These are phyloP conservation scores for Trametes punicea DNA, from an alignment of 768 basidiomycete genomes.

Conservation along the genomic window DNA sequence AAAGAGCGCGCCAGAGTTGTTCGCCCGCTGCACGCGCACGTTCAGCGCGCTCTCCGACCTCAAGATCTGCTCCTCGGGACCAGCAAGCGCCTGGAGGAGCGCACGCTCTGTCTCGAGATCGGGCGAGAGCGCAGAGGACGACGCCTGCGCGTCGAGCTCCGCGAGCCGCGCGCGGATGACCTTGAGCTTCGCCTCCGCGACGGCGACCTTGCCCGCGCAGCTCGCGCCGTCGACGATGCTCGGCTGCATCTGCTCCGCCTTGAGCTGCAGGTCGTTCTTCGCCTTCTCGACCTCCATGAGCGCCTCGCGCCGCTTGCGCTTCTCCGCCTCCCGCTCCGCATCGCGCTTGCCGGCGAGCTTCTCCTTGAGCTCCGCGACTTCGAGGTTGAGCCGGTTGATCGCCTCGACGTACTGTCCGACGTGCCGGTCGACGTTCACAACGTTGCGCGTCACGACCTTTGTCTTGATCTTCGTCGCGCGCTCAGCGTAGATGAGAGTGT, in stretches of 20 bases:
- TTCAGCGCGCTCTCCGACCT: conserved; percentile 57
- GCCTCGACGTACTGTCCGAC: conserved; percentile 95
- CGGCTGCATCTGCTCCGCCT: conserved; percentile 66
- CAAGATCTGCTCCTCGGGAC: conserved; percentile 66
- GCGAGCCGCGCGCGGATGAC: conserved; percentile 60
- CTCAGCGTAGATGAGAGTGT: conserved; percentile 96
- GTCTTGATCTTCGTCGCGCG: conserved; percentile 98
- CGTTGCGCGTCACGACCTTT: conserved; percentile 92
- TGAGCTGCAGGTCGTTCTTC: conserved; percentile 66
- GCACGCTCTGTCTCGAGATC: conserved; percentile 73
- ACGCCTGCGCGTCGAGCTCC: conserved; percentile 46
- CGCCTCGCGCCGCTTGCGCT: conserved; percentile 69
- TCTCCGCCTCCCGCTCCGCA: conserved; percentile 58
- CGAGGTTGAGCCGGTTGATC: conserved; percentile 81
- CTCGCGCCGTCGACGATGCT: conserved; percentile 74
- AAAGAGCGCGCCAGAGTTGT: conserved; percentile 77
- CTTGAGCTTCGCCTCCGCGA: conserved; percentile 65
- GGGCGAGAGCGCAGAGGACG: conserved; percentile 39
- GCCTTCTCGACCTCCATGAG: conserved; percentile 70
- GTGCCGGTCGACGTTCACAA: conserved; percentile 91
- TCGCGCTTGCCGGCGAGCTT: conserved; percentile 72
- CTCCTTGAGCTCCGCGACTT: conserved; percentile 83
- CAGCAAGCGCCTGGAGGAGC: conserved; percentile 62
- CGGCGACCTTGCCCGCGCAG: conserved; percentile 66
- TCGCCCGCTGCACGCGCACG: conserved; percentile 59